These are phyloP conservation scores for Chondrostereum purpureum DNA, from an alignment of 1,284 basidiomycete genomes.

Conservation along the genomic window DNA sequence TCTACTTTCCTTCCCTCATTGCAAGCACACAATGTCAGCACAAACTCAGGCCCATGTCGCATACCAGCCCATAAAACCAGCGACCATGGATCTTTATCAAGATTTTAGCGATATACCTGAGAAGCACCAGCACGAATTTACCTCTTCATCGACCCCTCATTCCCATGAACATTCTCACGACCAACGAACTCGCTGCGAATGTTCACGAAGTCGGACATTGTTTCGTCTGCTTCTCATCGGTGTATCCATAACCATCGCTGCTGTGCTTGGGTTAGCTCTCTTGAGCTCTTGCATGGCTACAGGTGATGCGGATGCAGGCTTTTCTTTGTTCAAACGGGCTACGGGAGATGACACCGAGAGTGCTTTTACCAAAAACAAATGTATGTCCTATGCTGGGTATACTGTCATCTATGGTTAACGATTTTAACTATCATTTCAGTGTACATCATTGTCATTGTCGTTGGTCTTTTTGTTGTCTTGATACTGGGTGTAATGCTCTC, in stretches of 20 bases:
- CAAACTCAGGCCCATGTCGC: no score
- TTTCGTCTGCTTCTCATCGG: not conserved
- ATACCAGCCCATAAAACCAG: no score
- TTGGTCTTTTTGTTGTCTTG: conserved; percentile 46
- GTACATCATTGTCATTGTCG: conserved; percentile 52
- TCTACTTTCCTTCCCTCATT: no score
- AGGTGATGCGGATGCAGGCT: not conserved
- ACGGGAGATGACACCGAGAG: conserved; percentile 16
- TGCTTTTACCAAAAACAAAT: conserved; percentile 25
- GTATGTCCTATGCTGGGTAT: conserved; percentile 27
- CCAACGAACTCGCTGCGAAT: no score
- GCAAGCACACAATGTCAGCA: no score
- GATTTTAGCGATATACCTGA: not conserved
- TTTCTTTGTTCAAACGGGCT: conserved; percentile 26
- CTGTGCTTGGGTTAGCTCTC: not conserved
- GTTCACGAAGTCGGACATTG: not conserved
- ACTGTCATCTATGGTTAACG: conserved; percentile 12
- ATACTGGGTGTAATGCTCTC: conserved; percentile 46
- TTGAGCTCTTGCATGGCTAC: not conserved
- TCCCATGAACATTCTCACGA: no score
- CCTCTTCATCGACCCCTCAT: not conserved
- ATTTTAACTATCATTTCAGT: conserved; percentile 19
- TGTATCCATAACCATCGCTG: not conserved
- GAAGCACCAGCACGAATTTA: not conserved
- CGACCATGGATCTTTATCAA: not conserved